These are phyloP conservation scores for Fraxinus baroniana DNA, from an alignment of 305 asterid genomes.

Conservation along the genomic window DNA sequence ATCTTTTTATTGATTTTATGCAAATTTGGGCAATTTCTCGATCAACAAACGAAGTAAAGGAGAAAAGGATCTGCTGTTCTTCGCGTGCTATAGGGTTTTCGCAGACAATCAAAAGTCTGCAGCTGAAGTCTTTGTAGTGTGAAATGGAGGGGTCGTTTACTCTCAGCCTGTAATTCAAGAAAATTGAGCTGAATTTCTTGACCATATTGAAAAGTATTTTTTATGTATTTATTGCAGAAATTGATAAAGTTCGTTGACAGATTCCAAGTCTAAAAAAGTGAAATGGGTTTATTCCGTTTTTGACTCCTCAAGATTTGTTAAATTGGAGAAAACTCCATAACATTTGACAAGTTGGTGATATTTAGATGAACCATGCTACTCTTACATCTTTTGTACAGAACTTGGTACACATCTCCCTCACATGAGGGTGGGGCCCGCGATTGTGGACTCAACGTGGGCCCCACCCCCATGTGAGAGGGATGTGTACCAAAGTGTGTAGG, in stretches of 20 bases:
- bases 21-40: background rate
- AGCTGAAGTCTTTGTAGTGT: slow-evolving; percentile 27
- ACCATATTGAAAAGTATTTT: background rate
- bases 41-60: slow-evolving; percentile 5
- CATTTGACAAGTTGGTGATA: background rate
- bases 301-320: slow-evolving; percentile 11
- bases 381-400: too few species aligned
- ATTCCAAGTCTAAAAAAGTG: slow-evolving; percentile 19
- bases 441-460: too few species aligned
- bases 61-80: background rate
- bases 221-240: slow-evolving; percentile 13
- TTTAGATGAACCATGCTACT: too few species aligned
- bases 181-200: slow-evolving; percentile 31
- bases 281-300: slow-evolving; percentile 22
- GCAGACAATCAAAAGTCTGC: slow-evolving; percentile 6
- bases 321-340: background rate
- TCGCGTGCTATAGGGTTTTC: background rate
- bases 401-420: too few species aligned
- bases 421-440: too few species aligned
- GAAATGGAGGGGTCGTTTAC: slow-evolving; percentile 22
- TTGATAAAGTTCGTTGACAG: slow-evolving; percentile 35
- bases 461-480: too few species aligned
- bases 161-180: slow-evolving; percentile 33
- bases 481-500: too few species aligned
- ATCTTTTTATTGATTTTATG: background rate